Evolutionary conservation across 805 yeast genomes (phyloP).

Genomic region (Zygotorulaspora sp.): DNA sequence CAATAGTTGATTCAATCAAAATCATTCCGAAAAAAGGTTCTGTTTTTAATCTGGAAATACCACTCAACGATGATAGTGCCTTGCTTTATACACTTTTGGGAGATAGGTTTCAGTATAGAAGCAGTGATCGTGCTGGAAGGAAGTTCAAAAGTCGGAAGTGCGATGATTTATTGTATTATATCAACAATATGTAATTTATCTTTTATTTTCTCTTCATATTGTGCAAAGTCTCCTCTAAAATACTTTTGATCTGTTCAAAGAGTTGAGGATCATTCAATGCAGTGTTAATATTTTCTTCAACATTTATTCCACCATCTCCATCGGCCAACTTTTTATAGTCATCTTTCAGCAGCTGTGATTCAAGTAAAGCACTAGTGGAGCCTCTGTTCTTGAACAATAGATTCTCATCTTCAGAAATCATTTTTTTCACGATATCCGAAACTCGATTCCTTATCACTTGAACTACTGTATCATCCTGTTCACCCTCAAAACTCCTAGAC

Average conservation of each 20-base stretch:
- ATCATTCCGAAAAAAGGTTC: constrained; percentile 65
- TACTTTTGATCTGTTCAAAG: constrained; percentile 17
- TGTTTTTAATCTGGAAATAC: constrained; percentile 51
- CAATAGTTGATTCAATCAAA: constrained; percentile 57
- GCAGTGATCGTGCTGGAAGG: constrained; percentile 75
- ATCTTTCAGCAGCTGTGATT: constrained; percentile 30
- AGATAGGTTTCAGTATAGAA: constrained; percentile 66
- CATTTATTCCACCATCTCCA: constrained; percentile 17
- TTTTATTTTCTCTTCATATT: background rate
- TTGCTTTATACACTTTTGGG: constrained; percentile 69
- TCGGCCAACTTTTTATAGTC: constrained; percentile 22
- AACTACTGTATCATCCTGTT: constrained; percentile 10
- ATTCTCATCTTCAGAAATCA: constrained; percentile 31
- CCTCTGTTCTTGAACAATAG: constrained; percentile 34
- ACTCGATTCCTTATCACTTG: constrained; percentile 24
- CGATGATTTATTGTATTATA: constrained; percentile 45
- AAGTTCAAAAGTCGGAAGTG: constrained; percentile 81
- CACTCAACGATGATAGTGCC: constrained; percentile 38
- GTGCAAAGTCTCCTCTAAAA: constrained; percentile 8
- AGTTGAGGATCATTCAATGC: constrained; percentile 22
- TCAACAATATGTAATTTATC: constrained; percentile 9
- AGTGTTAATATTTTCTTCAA: constrained; percentile 20
- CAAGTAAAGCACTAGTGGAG: constrained; percentile 33
- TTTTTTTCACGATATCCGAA: constrained; percentile 21
- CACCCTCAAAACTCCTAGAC: constrained; percentile 8